Evolutionary conservation across 495 filamentous ascomycete genomes (phyloP).

Genomic region (Daldinia loculata): DNA sequence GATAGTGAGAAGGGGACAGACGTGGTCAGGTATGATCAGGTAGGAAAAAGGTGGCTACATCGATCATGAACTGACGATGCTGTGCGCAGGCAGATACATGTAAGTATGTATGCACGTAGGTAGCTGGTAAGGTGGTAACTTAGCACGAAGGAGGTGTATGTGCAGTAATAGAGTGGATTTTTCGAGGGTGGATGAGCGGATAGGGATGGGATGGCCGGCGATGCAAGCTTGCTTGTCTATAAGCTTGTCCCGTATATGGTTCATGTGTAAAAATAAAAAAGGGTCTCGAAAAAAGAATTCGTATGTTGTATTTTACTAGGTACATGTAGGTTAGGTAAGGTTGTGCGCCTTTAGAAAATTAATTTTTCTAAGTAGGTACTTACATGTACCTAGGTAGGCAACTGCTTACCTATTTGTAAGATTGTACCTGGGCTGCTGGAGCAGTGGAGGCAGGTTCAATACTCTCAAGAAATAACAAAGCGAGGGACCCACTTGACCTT

Average conservation of each 20-base stretch:
- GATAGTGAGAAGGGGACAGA: conserved; percentile 1
- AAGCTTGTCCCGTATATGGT: conserved; percentile 4
- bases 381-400: neutral
- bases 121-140: conserved; percentile 9
- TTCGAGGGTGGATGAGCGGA: conserved; percentile 13
- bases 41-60: conserved; percentile 31
- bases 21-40: conserved; percentile 36
- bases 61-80: conserved; percentile 29
- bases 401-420: neutral
- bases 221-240: conserved; percentile 24
- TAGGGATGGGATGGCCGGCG: conserved; percentile 20
- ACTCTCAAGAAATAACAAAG: conserved; percentile 28
- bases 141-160: conserved; percentile 14
- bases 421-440: neutral
- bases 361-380: neutral
- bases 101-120: conserved; percentile 8
- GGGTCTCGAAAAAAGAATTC: conserved; percentile 26
- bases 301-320: conserved; percentile 29
- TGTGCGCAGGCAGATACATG: conserved; percentile 4
- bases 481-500: conserved; percentile 18
- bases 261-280: conserved; percentile 31
- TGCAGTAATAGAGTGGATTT: conserved; percentile 22
- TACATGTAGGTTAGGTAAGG: conserved; percentile 9
- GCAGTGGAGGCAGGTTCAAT: neutral
- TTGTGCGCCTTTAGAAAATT: conserved; percentile 1